Evolutionary conservation across 495 filamentous ascomycete species (phyloP).

Genomic region (Cladorrhinum samala): DNA sequence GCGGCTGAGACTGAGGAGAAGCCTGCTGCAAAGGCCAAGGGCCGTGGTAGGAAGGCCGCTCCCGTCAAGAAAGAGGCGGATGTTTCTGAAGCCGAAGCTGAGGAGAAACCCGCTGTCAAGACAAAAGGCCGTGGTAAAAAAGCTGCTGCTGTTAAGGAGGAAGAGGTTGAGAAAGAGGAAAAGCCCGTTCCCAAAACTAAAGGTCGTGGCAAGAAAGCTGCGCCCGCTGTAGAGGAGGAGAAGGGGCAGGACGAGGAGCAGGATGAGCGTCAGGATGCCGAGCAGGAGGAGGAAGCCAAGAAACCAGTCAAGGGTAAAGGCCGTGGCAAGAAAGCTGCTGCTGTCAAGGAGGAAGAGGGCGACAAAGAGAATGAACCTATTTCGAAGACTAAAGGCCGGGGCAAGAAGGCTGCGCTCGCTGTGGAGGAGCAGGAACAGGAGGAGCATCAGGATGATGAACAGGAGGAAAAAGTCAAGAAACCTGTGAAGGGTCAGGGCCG

Average conservation of each 20-base stretch:
- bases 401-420: background rate
- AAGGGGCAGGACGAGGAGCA: too few species aligned
- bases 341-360: constrained; percentile 20
- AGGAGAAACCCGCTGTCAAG: constrained; percentile 19
- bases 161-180: constrained; percentile 26
- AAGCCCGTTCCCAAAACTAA: constrained; percentile 17
- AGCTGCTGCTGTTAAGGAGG: constrained; percentile 7
- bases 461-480: constrained; percentile 26
- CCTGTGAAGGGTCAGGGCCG: constrained; percentile 19
- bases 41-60: constrained; percentile 1
- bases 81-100: constrained; percentile 26
- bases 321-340: constrained; percentile 23
- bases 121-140: constrained; percentile 11
- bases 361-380: constrained; percentile 17
- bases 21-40: constrained; percentile 24
- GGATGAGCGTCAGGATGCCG: too few species aligned
- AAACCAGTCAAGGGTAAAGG: constrained; percentile 7
- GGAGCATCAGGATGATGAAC: constrained; percentile 12
- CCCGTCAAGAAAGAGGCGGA: constrained; percentile 3
- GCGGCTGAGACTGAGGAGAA: constrained; percentile 25
- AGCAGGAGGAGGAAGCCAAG: too few species aligned
- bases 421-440: constrained; percentile 30
- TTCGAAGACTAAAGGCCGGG: background rate
- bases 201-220: constrained; percentile 6
- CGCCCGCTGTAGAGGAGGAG: constrained; percentile 24